Evolutionary conservation across 768 basidiomycete species (phyloP).

Genomic region (Auriscalpium vulgare): DNA sequence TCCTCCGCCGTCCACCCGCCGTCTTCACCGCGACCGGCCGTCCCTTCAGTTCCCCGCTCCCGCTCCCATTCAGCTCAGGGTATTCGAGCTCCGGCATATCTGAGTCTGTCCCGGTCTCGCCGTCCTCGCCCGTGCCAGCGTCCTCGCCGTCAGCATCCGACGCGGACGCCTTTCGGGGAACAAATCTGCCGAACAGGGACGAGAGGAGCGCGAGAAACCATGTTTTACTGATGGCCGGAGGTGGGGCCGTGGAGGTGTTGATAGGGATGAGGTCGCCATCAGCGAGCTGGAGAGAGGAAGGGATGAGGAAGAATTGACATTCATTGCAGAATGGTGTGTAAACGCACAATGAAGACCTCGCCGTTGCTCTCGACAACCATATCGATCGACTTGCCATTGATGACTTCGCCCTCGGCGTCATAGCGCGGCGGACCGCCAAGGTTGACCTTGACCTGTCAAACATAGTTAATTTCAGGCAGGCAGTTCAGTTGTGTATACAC

Average conservation of each 20-base stretch:
- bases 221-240: not conserved
- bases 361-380: slow-evolving; percentile 70
- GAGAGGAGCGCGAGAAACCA: not conserved
- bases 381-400: slow-evolving; percentile 52
- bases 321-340: not conserved
- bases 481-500: not conserved
- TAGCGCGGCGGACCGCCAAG: slow-evolving; percentile 42
- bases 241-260: not conserved
- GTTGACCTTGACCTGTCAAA: slow-evolving; percentile 61
- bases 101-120: not conserved
- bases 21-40: not conserved
- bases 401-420: slow-evolving; percentile 49
- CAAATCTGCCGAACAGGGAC: not conserved
- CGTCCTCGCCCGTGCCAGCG: not conserved
- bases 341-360: slow-evolving; percentile 67
- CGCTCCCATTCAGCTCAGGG: not conserved
- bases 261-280: slow-evolving; percentile 41
- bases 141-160: not conserved
- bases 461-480: not conserved
- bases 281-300: slow-evolving; percentile 41
- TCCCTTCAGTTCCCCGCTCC: not conserved
- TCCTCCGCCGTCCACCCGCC: not conserved
- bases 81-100: not conserved
- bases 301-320: not conserved
- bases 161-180: not conserved